Evolutionary conservation across 106 monocot genomes (phyloP).

Genomic region (Ottelia alismoides): DNA sequence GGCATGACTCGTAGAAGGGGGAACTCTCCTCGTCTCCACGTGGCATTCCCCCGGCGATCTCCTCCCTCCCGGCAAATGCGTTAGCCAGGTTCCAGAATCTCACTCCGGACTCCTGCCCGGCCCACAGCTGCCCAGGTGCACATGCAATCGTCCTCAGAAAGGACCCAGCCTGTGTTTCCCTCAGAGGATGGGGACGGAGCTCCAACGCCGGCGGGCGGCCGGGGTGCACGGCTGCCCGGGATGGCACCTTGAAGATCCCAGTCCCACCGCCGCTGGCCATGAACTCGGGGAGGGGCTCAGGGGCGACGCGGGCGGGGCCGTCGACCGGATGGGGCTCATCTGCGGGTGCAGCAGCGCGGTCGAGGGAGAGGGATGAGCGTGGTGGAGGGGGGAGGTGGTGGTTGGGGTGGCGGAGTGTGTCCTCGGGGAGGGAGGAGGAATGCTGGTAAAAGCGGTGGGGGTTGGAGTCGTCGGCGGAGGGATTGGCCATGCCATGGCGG

Average conservation of each 20-base stretch:
- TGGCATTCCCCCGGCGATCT: too few species aligned
- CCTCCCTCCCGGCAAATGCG: slow-evolving; percentile 22
- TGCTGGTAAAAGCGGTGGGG: background rate
- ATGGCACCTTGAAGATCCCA: slow-evolving; percentile 68
- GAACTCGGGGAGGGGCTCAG: slow-evolving; percentile 91
- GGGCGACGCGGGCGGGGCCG: too few species aligned
- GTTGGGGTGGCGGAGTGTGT: slow-evolving; percentile 6
- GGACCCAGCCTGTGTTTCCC: slow-evolving; percentile 81
- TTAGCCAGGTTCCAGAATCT: slow-evolving; percentile 49
- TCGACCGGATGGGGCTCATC: too few species aligned
- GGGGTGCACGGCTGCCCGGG: slow-evolving; percentile 57
- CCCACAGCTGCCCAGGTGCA: slow-evolving; percentile 44
- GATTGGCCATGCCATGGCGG: background rate
- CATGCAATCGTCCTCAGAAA: slow-evolving; percentile 55
- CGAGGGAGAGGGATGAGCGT: background rate
- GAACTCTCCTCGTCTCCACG: too few species aligned
- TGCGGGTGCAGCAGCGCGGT: too few species aligned
- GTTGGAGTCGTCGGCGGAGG: background rate
- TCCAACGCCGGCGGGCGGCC: slow-evolving; percentile 61
- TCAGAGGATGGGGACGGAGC: slow-evolving; percentile 75
- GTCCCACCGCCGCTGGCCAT: slow-evolving; percentile 50
- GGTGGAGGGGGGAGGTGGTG: background rate
- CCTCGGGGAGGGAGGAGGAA: slow-evolving; percentile 6
- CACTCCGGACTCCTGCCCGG: slow-evolving; percentile 57
- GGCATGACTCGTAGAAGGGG: too few species aligned